Evolutionary conservation across 441 rosid genomes (phyloP), one percentile per base, ranked within the genome.

Genomic region (Omphalea diandra): DNA sequence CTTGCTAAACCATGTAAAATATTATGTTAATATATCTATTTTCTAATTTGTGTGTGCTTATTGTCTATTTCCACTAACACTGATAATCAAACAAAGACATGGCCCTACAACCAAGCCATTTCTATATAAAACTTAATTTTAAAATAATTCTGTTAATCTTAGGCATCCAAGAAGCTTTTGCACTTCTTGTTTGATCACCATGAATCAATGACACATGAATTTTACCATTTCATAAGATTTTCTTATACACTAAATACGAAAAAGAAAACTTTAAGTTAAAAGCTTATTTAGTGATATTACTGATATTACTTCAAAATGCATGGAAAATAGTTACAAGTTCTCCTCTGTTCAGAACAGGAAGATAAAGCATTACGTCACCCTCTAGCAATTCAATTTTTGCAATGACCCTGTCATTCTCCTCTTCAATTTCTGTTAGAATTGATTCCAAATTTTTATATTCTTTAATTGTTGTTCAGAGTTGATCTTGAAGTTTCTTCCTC

Each of bases 351-450:
- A 53, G 18, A 35, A 35, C n/a, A 50, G 24, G 7, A 67, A 38
- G 6, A 40, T 17, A 15, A 53, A 15, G 7, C 58, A 52, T 69
- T 87, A 93, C 97, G 93, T 91, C 85, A 3, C 68, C 69, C 77
- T 89, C 83, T 44, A 91, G 77, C 68, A 80, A 73, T 63, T 91
- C 82, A 63, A 87, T 76, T 73, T 78, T 85, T 49, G 90, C 73
- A 70, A 82, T 72, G 68, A 87, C 81, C 63, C 63, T 76, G 70
- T 80, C 91, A 67, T 83, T 74, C 71, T 88, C 90, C 36, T 84
- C 91, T 75, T 89, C 97, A 64, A 88, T 86, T 75, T 91, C 93
- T 62, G 65, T 77, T 58, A 91, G 69, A 74, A 86, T 73, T 5
- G 76, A 75, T 68, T 86, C 91, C 84, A 91, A 74, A 74, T 77